These are phyloP conservation scores for Peltaster fructicola DNA, from an alignment of 2,329 filamentous ascomycete species.

Conservation along the genomic window DNA sequence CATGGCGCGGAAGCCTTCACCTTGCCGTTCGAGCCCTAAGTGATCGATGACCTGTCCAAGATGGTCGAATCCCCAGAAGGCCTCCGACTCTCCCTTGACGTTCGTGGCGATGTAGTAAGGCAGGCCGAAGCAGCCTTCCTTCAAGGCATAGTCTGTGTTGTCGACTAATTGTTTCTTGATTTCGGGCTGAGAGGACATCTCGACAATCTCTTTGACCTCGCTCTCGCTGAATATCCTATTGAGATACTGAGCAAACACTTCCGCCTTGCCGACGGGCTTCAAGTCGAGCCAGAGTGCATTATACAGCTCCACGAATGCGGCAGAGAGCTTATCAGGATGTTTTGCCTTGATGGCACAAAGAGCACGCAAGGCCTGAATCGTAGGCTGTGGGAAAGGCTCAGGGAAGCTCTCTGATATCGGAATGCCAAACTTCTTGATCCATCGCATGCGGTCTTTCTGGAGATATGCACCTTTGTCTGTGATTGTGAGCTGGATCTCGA, in stretches of 20 bases:
- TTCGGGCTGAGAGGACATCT: conserved; percentile 19
- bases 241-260: conserved; percentile 29
- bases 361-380: conserved; percentile 33
- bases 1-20: conserved; percentile 21
- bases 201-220: conserved; percentile 24
- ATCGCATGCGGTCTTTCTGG: conserved; percentile 34
- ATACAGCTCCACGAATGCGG: conserved; percentile 30
- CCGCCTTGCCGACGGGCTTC: conserved; percentile 27
- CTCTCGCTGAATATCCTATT: conserved; percentile 27
- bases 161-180: conserved; percentile 29
- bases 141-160: conserved; percentile 35
- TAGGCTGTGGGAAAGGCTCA: conserved; percentile 35
- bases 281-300: conserved; percentile 35
- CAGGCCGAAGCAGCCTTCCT: conserved; percentile 40
- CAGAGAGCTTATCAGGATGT: conserved; percentile 24
- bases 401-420: conserved; percentile 31
- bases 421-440: conserved; percentile 35
- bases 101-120: conserved; percentile 43
- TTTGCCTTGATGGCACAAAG: conserved; percentile 30
- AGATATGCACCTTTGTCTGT: conserved; percentile 44
- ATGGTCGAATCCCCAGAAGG: conserved; percentile 45
- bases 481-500: conserved; percentile 1
- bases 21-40: conserved; percentile 30
- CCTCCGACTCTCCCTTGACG: conserved; percentile 33
- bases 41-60: conserved; percentile 36